Conservation (phyloP, 2,329 filamentous ascomycete genomes). For the Aspergillus amoenus region DNA sequence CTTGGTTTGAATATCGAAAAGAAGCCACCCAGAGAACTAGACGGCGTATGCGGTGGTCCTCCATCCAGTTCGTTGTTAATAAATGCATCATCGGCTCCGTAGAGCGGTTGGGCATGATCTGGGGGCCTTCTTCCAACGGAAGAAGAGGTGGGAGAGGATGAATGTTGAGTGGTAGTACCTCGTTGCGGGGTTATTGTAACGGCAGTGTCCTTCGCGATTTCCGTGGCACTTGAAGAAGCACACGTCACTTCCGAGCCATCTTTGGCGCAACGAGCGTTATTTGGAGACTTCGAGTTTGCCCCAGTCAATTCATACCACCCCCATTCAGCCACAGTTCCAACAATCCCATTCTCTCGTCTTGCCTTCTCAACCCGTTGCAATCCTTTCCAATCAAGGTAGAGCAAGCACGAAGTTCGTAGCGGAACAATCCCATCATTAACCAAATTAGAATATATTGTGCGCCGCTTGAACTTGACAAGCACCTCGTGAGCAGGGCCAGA, state of each 20-base stretch:
- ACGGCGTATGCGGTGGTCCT: conserved; percentile 25
- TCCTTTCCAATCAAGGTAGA: conserved; percentile 96
- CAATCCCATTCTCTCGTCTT: conserved; percentile 82
- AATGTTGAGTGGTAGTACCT: not conserved
- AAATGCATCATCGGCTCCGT: not conserved
- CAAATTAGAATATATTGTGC: conserved; percentile 93
- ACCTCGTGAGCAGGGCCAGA: conserved; percentile 88
- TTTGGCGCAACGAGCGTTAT: conserved; percentile 29
- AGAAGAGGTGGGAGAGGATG: conserved; percentile 18
- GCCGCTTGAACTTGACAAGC: conserved; percentile 81
- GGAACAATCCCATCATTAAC: conserved; percentile 98
- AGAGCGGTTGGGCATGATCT: conserved; percentile 14
- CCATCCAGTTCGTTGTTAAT: conserved; percentile 10
- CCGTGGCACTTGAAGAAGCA: conserved; percentile 20
- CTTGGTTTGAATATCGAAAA: conserved; percentile 72
- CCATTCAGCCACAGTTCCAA: conserved; percentile 90
- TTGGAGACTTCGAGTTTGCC: conserved; percentile 59
- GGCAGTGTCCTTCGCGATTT: conserved; percentile 4
- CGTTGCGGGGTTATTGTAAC: conserved; percentile 6
- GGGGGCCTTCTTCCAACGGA: conserved; percentile 24
- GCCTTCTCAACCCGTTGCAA: conserved; percentile 93
- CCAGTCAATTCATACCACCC: conserved; percentile 91
- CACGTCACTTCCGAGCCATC: conserved; percentile 24
- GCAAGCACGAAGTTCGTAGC: conserved; percentile 87
- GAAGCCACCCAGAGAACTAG: conserved; percentile 60